Conservation (phyloP, 2,329 filamentous ascomycete genomes). For the Alternaria dauci region DNA sequence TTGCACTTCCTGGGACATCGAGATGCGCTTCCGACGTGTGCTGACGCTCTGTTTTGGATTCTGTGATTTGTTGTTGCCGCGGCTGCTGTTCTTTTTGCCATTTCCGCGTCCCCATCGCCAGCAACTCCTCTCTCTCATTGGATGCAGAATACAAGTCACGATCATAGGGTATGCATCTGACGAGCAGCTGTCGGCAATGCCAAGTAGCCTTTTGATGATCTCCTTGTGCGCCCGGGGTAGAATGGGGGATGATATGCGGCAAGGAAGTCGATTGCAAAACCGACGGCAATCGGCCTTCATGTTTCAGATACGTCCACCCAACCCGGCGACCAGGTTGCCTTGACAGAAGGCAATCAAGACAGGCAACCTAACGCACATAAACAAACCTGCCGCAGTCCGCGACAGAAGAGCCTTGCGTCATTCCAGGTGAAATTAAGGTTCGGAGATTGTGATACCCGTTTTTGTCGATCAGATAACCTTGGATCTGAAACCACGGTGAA, state of each 20-base stretch:
- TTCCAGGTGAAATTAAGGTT: not conserved
- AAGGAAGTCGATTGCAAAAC: not conserved
- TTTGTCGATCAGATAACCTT: slow-evolving; percentile 9
- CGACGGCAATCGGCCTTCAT: not conserved
- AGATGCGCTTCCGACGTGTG: not conserved
- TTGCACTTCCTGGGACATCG: not conserved
- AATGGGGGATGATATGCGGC: not conserved
- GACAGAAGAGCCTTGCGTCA: slow-evolving; percentile 6
- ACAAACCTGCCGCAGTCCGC: not conserved
- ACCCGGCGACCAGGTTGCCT: slow-evolving; percentile 5
- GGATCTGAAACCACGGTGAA: slow-evolving; percentile 13
- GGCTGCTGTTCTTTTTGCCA: not conserved
- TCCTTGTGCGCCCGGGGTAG: not conserved
- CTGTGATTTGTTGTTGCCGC: slow-evolving; percentile 1
- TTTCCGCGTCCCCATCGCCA: not conserved
- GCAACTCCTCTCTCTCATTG: not conserved
- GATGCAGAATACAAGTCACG: not conserved
- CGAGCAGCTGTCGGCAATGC: not conserved
- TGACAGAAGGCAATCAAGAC: not conserved
- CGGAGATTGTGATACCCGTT: slow-evolving; percentile 13
- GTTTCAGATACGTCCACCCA: slow-evolving; percentile 13
- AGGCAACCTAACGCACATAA: slow-evolving; percentile 1
- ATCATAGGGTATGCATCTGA: not conserved
- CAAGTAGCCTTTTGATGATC: not conserved
- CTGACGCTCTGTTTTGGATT: not conserved